These are phyloP conservation scores for Pseudogymnoascus verrucosus DNA, from an alignment of 2,329 filamentous ascomycete genomes.

Conservation along the genomic window DNA sequence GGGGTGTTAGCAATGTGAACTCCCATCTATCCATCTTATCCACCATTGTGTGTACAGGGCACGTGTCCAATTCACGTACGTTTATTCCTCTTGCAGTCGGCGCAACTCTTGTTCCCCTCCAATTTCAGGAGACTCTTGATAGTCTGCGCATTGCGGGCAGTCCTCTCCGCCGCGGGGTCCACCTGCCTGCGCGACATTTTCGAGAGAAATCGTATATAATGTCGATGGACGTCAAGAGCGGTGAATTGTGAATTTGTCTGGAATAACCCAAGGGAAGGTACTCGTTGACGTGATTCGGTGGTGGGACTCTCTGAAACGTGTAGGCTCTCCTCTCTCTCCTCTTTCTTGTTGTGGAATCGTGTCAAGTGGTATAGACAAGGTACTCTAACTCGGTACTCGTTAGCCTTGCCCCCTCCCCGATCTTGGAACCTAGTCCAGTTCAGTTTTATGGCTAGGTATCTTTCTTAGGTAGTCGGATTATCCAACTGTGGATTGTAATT, in stretches of 20 bases:
- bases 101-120: conserved; percentile 91
- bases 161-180: conserved; percentile 75
- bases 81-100: conserved; percentile 98
- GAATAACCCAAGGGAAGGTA: neutral
- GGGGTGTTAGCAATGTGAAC: conserved; percentile 18
- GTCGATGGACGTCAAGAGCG: neutral
- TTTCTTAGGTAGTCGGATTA: neutral
- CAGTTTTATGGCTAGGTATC: too few relatives aligned
- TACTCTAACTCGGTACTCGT: conserved; percentile 2
- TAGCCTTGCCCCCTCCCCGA: neutral
- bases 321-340: neutral
- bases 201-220: neutral
- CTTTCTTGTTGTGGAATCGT: neutral
- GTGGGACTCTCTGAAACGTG: neutral
- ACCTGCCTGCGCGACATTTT: conserved; percentile 70
- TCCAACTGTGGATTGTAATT: neutral
- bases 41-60: neutral
- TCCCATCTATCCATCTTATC: neutral
- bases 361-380: conserved; percentile 4
- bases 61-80: conserved; percentile 46
- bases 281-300: neutral
- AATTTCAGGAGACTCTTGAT: conserved; percentile 94
- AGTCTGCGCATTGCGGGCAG: conserved; percentile 85
- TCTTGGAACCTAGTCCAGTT: neutral
- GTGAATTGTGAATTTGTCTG: neutral